Percentiles rank a stretch among this genome's conserved stretches.
phyloP scores from a whole-genome alignment of 176 grass and related monocot genomes.

The Stipa capillata region DNA sequence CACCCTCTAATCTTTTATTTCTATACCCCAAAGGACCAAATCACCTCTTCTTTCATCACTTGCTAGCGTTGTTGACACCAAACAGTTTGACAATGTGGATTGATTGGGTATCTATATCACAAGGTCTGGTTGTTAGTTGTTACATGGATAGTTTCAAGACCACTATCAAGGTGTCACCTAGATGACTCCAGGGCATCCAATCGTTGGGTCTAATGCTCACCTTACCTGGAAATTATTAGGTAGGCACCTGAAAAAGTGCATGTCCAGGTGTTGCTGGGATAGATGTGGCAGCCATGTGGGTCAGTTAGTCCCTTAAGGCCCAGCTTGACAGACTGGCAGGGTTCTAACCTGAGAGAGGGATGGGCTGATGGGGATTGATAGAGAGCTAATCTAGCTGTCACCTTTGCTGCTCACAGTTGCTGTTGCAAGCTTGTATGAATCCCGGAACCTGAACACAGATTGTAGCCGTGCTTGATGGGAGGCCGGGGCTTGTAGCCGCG shows the following conservation, averaged over 20 bases:
- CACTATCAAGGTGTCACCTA: background rate
- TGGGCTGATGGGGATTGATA: background rate
- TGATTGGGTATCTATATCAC: background rate
- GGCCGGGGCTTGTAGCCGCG: too few species aligned
- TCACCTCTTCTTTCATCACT: background rate
- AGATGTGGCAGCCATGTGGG: background rate
- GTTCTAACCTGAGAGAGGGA: background rate
- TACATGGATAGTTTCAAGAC: background rate
- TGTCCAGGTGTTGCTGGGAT: background rate
- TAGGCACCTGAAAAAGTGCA: background rate
- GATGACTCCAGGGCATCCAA: background rate
- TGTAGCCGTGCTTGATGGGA: too few species aligned
- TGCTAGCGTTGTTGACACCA: background rate
- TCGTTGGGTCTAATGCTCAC: background rate
- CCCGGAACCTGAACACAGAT: too few species aligned
- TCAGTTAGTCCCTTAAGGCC: background rate
- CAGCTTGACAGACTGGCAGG: background rate
- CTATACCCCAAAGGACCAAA: background rate
- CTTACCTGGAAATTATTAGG: background rate
- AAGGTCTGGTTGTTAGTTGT: background rate
- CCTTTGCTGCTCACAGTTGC: background rate
- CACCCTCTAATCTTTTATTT: background rate
- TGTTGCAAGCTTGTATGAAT: too few species aligned
- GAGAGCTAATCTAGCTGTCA: background rate
- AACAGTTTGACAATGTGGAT: background rate